A percentile compares a stretch with the other conserved stretches of the same genome.
These are phyloP conservation scores for Yarrowia phangngaensis DNA, from an alignment of 805 yeast genomes.

Conservation along the genomic window DNA sequence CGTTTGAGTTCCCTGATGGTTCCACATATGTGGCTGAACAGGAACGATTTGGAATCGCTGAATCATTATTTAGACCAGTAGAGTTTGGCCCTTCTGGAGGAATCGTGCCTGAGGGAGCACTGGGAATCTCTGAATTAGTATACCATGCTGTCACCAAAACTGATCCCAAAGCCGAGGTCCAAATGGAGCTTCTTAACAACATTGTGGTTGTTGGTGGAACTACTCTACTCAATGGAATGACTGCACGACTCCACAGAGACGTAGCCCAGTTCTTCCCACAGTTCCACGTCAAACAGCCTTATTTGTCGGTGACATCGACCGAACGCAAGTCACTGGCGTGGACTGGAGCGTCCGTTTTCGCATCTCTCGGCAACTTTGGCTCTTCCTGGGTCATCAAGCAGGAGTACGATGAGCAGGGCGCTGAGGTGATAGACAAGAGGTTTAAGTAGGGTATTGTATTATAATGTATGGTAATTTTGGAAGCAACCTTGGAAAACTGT, in stretches of 20 bases:
- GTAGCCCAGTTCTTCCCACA: slow-evolving; percentile 53
- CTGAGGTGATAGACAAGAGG: slow-evolving; percentile 41
- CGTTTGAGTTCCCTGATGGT: slow-evolving; percentile 61
- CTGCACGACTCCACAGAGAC: slow-evolving; percentile 54
- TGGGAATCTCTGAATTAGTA: slow-evolving; percentile 49
- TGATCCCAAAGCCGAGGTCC: slow-evolving; percentile 47
- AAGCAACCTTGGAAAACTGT: not conserved
- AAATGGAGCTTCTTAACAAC: slow-evolving; percentile 44
- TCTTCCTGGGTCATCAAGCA: slow-evolving; percentile 57
- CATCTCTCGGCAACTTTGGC: slow-evolving; percentile 55
- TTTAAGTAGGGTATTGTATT: slow-evolving; percentile 36
- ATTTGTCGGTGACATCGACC: slow-evolving; percentile 34
- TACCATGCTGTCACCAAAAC: slow-evolving; percentile 46
- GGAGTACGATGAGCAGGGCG: slow-evolving; percentile 63
- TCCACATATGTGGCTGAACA: slow-evolving; percentile 47
- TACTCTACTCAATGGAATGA: slow-evolving; percentile 53
- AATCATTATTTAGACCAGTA: slow-evolving; percentile 68
- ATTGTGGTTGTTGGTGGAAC: slow-evolving; percentile 62
- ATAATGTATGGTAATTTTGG: slow-evolving; percentile 3
- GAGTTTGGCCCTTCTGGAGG: slow-evolving; percentile 47
- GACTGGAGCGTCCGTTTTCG: slow-evolving; percentile 71
- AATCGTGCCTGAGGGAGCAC: slow-evolving; percentile 44
- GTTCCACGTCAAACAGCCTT: slow-evolving; percentile 44
- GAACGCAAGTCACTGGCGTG: slow-evolving; percentile 61
- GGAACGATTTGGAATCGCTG: slow-evolving; percentile 56